Conservation (phyloP, 768 basidiomycete genomes). For the Lactarius hengduanensis region DNA sequence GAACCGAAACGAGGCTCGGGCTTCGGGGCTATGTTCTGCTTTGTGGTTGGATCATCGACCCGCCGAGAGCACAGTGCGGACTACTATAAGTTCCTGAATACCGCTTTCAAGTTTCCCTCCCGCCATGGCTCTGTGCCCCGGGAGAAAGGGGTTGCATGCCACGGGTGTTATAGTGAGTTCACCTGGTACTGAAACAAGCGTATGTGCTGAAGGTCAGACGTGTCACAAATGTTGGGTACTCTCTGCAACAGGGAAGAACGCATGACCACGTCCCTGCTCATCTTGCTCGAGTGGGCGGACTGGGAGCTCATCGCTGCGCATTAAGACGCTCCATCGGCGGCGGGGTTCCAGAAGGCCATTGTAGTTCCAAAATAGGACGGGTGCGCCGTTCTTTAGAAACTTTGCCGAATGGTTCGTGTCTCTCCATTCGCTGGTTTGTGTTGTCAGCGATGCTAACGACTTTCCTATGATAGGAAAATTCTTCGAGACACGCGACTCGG, state of each 20-base stretch:
- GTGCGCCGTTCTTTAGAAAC: too few relatives aligned
- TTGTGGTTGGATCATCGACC: background rate
- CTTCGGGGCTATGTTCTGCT: background rate
- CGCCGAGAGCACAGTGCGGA: background rate
- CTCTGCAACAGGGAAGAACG: background rate
- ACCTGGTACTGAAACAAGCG: background rate
- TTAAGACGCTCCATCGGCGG: background rate
- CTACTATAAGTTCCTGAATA: background rate
- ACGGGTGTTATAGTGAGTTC: too few relatives aligned
- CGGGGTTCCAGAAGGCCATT: background rate
- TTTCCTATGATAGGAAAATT: too few relatives aligned
- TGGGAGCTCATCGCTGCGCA: background rate
- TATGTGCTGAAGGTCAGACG: too few relatives aligned
- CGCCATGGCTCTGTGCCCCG: too few relatives aligned
- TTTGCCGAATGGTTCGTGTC: too few relatives aligned
- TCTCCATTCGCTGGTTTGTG: too few relatives aligned
- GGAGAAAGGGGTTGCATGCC: too few relatives aligned
- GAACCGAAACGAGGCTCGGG: background rate
- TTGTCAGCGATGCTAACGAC: too few relatives aligned
- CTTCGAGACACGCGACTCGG: too few relatives aligned
- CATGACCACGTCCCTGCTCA: background rate
- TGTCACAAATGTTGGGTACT: too few relatives aligned
- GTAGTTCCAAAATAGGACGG: background rate
- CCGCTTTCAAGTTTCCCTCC: background rate
- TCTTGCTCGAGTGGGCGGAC: background rate